phyloP scores from a whole-genome alignment of 2,329 filamentous ascomycete species.

The Stachybotrys elegans region DNA sequence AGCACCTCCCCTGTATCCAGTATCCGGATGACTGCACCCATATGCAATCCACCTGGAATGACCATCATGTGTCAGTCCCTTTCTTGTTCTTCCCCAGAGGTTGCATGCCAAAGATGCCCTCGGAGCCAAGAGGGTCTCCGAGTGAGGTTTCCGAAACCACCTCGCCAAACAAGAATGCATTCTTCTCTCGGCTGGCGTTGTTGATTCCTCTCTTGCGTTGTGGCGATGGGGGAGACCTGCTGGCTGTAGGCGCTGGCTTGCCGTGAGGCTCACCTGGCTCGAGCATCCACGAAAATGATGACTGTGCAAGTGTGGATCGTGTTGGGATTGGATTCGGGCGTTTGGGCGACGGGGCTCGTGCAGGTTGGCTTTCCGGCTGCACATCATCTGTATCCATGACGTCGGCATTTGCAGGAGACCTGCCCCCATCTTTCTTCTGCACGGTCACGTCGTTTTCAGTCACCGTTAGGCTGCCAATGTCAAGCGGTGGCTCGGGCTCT shows the following conservation, averaged over 20 bases:
- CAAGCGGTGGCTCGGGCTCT: conserved; percentile 9
- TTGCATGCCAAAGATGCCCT: conserved; percentile 53
- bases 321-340: conserved; percentile 45
- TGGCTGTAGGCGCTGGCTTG: conserved; percentile 14
- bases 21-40: too few species aligned
- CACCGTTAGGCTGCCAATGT: conserved; percentile 15
- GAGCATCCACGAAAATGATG: conserved; percentile 77
- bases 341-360: background rate
- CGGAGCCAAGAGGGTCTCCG: conserved; percentile 30
- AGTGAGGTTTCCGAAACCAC: conserved; percentile 31
- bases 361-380: conserved; percentile 11
- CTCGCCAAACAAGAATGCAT: conserved; percentile 57
- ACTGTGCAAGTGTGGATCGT: conserved; percentile 64
- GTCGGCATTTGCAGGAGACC: conserved; percentile 8
- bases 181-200: conserved; percentile 46
- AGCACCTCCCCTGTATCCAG: too few species aligned
- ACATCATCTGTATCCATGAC: conserved; percentile 13
- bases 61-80: conserved; percentile 12
- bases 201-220: conserved; percentile 37
- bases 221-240: conserved; percentile 24
- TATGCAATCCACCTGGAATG: too few species aligned
- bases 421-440: conserved; percentile 6
- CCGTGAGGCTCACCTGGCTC: conserved; percentile 43
- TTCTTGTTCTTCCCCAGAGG: conserved; percentile 39
- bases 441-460: conserved; percentile 7